Evolutionary conservation across 2,329 filamentous ascomycete species (phyloP), one percentile per base, ranked within the genome.

Genomic region (Sporothrix pseudoabietina): DNA sequence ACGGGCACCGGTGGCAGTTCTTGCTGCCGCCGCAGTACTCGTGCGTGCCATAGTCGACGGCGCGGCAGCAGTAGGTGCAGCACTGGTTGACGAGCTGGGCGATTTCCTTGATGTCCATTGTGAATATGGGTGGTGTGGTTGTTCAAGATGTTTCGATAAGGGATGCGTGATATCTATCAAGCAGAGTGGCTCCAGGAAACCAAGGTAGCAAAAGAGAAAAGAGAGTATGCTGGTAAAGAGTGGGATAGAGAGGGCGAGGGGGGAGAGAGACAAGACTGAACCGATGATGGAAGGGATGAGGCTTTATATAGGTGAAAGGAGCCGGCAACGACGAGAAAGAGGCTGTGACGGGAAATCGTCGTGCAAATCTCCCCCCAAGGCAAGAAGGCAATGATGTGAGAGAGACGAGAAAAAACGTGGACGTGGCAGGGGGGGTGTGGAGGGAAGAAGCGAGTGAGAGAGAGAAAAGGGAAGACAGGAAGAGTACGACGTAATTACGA

Each of bases 41-140:
- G 77, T 87, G 85, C 66, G 83, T 83, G 75, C 85, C 85, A 72
- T 84, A 84, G 77, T 86, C 84, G 71, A 83, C 81, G 47, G 83
- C 83, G 77, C 84, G 85, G 81, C 85, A 87, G 80, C 85, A 87
- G 76, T 83, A 85, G 35, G 82, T 82, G 81, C 85, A 87, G 83
- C 85, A 87, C 76, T 82, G 78, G 80, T 84, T 82, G 80, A 86
- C 82, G 73, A 85, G 83, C 72, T 82, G 81, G 75, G 83, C 79
- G 75, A 80, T 78, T 72, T 83, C 83, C 77, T 82, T 81, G 80
- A 82, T 78, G 77, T 81, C 80, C 84, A 86, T 86, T 75, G 75
- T 80, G 26, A 26, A 49, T 4, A 4, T n/a, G 72, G 39, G 44
- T 44, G 6, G 4, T 14, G 72, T 47, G 32, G 69, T n/a, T 16